These are phyloP conservation scores for Lepidium sativum DNA, from an alignment of 345 rosid genomes.

Conservation along the genomic window DNA sequence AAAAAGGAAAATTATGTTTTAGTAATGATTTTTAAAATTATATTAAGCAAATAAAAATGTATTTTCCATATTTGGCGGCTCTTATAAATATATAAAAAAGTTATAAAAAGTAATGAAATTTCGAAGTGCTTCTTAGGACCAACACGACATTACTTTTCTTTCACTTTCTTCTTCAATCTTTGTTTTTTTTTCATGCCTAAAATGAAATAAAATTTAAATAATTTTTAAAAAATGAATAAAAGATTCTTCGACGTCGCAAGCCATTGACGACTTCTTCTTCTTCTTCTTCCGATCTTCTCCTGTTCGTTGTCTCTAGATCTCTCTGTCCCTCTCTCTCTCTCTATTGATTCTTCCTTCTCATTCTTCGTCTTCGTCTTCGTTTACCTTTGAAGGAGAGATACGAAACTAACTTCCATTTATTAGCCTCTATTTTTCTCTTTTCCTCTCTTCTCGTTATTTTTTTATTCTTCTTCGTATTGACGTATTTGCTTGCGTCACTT, in stretches of 20 bases:
- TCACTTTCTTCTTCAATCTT: slow-evolving; percentile 4
- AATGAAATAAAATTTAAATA: not conserved
- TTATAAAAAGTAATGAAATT: slow-evolving; percentile 8
- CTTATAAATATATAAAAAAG: not conserved
- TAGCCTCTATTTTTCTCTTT: not conserved
- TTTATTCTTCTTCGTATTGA: slow-evolving; percentile 9
- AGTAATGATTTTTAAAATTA: not conserved
- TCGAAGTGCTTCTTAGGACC: slow-evolving; percentile 19
- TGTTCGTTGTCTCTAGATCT: slow-evolving; percentile 14
- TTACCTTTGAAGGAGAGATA: not conserved
- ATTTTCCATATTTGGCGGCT: not conserved
- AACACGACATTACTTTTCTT: slow-evolving; percentile 26
- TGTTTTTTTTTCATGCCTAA: not conserved
- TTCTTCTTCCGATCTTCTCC: slow-evolving; percentile 15
- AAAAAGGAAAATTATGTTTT: not conserved
- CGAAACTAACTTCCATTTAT: slow-evolving; percentile 11
- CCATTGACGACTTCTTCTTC: slow-evolving; percentile 30
- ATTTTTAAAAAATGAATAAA: not conserved
- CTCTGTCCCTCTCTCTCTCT: not conserved
- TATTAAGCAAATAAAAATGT: not conserved
- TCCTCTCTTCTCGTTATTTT: not conserved
- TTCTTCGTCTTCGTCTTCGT: slow-evolving; percentile 13
- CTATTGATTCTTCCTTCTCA: not conserved
- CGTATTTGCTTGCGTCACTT: slow-evolving; percentile 19
- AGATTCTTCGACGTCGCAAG: slow-evolving; percentile 28